Percentiles rank a stretch among this genome's conserved stretches.
Evolutionary conservation across 1,139 yeast genomes (phyloP).

Genomic region (Meyerozyma elateridarum): DNA sequence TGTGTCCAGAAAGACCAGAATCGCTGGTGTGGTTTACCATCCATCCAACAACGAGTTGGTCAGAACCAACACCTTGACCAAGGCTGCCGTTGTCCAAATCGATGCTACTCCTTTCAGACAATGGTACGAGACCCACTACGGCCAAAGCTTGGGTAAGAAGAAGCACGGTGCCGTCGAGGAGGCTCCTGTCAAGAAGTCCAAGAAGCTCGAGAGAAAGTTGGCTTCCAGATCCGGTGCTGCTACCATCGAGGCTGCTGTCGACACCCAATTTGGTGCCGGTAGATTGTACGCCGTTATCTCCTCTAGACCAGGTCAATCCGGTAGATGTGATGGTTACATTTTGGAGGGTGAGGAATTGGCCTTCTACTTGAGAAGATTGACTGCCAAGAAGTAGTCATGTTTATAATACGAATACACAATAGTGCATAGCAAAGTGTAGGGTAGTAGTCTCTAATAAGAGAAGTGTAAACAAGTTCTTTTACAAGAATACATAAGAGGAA

Average conservation of each 20-base stretch:
- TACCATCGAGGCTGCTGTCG: constrained; percentile 85
- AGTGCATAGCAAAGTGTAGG: no score
- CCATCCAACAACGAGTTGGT: constrained; percentile 99
- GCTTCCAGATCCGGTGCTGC: constrained; percentile 86
- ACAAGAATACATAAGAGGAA: no score
- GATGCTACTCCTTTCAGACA: constrained; percentile 99
- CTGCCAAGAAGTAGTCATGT: constrained; percentile 87
- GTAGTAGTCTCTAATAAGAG: no score
- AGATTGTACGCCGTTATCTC: constrained; percentile 98
- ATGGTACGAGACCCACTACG: constrained; percentile 99
- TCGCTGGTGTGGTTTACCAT: constrained; percentile 96
- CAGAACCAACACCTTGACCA: constrained; percentile 99
- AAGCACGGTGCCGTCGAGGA: constrained; percentile 39
- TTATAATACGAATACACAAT: constrained; percentile 25
- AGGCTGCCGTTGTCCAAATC: constrained; percentile 97
- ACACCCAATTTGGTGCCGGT: constrained; percentile 97
- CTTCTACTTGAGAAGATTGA: constrained; percentile 99
- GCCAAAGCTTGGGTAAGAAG: constrained; percentile 89
- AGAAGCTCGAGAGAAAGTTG: constrained; percentile 83
- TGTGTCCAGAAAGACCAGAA: constrained; percentile 97
- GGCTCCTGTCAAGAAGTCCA: constrained; percentile 63
- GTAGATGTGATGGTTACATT: constrained; percentile 99
- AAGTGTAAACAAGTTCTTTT: no score
- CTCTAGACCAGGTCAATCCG: constrained; percentile 99
- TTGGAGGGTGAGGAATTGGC: constrained; percentile 99